These are phyloP conservation scores for Globisporangium ultimum DNA, from an alignment of 352 stramenopile genomes.

Conservation along the genomic window DNA sequence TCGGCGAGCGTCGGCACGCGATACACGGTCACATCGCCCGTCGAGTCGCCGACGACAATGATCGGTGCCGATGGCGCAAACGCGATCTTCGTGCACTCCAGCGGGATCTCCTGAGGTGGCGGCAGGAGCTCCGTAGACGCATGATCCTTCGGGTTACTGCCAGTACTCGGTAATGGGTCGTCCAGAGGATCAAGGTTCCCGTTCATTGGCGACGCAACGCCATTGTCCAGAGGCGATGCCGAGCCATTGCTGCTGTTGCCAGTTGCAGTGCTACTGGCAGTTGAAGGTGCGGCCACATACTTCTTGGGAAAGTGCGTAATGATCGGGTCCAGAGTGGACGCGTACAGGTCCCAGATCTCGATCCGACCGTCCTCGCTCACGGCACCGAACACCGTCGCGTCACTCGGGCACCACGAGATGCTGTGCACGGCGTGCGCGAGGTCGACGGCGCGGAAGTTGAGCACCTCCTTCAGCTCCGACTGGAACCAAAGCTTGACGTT, in stretches of 20 bases:
- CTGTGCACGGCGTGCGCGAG: conserved; percentile 77
- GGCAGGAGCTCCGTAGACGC: conserved; percentile 7
- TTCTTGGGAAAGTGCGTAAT: conserved; percentile 75
- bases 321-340: conserved; percentile 83
- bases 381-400: conserved; percentile 80
- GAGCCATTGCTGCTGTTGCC: conserved; percentile 11
- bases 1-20: conserved; percentile 45
- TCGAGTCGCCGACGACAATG: conserved; percentile 74
- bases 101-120: conserved; percentile 28
- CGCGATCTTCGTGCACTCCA: conserved; percentile 68
- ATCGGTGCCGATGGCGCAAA: conserved; percentile 71
- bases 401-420: conserved; percentile 83
- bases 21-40: conserved; percentile 72
- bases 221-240: conserved; percentile 4
- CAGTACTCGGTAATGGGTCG: background rate
- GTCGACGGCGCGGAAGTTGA: conserved; percentile 79
- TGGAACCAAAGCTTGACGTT: conserved; percentile 87
- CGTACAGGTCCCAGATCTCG: conserved; percentile 88
- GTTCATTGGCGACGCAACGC: background rate
- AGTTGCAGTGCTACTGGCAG: background rate
- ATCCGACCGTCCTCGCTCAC: conserved; percentile 89
- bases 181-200: conserved; percentile 5
- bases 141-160: background rate
- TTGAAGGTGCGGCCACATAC: conserved; percentile 15
- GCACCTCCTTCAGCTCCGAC: conserved; percentile 36